A percentile compares a stretch with the other conserved stretches of the same genome.
These are phyloP conservation scores for Chaetomium sp. DNA, from an alignment of 2,329 filamentous ascomycete genomes.

Conservation along the genomic window DNA sequence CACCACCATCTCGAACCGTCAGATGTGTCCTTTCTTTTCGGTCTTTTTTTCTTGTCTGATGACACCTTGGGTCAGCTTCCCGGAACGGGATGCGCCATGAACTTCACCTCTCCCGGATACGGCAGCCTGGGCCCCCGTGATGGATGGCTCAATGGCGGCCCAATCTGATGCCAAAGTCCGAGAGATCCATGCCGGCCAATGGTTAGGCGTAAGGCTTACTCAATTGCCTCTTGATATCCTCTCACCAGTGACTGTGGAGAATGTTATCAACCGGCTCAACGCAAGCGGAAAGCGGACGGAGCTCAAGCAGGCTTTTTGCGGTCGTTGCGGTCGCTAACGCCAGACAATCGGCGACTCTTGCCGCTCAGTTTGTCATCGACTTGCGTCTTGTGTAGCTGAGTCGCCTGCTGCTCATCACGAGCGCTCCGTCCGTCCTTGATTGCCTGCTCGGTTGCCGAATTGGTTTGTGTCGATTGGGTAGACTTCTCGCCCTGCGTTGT, in stretches of 20 bases:
- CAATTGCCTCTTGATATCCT: constrained; percentile 1
- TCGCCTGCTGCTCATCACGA: not conserved
- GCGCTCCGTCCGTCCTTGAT: constrained; percentile 5
- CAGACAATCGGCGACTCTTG: not conserved
- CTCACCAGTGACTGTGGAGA: not conserved
- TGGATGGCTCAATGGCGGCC: constrained; percentile 16
- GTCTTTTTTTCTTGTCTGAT: not conserved
- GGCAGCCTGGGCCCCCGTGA: not conserved
- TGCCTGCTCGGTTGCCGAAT: constrained; percentile 1
- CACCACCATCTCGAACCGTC: constrained; percentile 1
- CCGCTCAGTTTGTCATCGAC: not conserved
- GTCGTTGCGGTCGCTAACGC: not conserved
- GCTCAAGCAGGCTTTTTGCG: not conserved
- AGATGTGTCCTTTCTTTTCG: not conserved
- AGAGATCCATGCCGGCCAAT: constrained; percentile 11
- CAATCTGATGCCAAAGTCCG: constrained; percentile 18
- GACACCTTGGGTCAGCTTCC: constrained; percentile 6
- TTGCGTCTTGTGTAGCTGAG: not conserved
- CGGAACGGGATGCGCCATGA: constrained; percentile 13
- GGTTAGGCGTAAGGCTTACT: constrained; percentile 9
- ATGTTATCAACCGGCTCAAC: not conserved
- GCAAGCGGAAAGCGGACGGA: not conserved
- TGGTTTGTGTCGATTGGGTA: constrained; percentile 8
- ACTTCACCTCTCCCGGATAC: constrained; percentile 10
- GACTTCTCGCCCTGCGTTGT: constrained; percentile 22